Base-by-base conservation (phyloP, 352 stramenopile genomes). In the Phytophthora aleatoria region DNA sequence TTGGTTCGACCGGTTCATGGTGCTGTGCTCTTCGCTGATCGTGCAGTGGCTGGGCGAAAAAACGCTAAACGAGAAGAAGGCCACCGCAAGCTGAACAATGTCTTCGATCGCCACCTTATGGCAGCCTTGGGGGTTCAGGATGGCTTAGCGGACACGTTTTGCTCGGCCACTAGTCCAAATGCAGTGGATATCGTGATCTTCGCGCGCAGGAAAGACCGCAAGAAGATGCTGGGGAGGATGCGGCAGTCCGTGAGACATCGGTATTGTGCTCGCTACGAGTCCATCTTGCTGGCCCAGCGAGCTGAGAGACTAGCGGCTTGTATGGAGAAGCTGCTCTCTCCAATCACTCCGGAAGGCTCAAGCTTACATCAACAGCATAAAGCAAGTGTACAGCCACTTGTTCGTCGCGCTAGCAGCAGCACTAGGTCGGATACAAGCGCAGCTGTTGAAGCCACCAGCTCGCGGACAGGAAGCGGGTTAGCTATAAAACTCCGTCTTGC, bases 11-110 rank as follows among this genome's bases (percentile, higher is more conserved):
- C 79, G 1, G 50, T 87, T 36, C 69, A 81, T 31, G 79, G 79
- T 6, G 56, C 65, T 48, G 50, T 76, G 24, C 64, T 76, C 31
- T 64, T 76, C 28, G 77, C 70, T n/a, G 75, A 85, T 45, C 71
- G 76, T 16, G 67, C 83, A 11, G 76, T 58, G 11, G 66, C 72
- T n/a, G 76, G 79, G 1, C 57, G 69, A 26, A 58, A 58, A 35
- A 87, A 87, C 16, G 50, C 74, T 3, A 69, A 68, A 24, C 83
- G 81, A 12, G 64, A 59, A 41, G 57, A 73, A 54, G 69, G 81
- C n/a, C 74, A 74, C 6, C 66, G 66, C 12, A 74, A 74, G 44
- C 15, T 57, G 30, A 68, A 63, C 41, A 74, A 57, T 38, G 56
- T 74, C 30, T 68, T 74, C 24, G 67, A 74, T 15, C 61, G 63